These are phyloP conservation scores for Cladosporium sp. DNA, from an alignment of 2,329 filamentous ascomycete species.

Conservation along the genomic window DNA sequence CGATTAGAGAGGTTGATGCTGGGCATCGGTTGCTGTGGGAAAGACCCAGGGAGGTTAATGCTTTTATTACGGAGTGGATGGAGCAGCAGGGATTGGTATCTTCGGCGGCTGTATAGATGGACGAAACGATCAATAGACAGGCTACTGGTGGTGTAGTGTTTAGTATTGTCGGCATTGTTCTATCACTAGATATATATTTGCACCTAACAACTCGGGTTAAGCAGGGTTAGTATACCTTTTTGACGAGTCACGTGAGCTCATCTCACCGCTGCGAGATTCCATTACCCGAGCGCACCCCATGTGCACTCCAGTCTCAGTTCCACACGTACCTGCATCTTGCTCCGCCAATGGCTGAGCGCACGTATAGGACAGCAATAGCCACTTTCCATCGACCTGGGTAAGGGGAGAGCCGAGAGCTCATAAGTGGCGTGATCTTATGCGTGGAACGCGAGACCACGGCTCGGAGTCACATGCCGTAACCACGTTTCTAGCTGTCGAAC, in stretches of 20 bases:
- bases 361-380: not conserved
- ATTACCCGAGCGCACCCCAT: not conserved
- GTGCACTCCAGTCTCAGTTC: not conserved
- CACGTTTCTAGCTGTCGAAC: too few species aligned
- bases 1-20: slow-evolving; percentile 64
- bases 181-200: too few species aligned
- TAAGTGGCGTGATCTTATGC: not conserved
- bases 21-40: slow-evolving; percentile 84
- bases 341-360: not conserved
- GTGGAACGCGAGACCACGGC: not conserved
- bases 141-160: not conserved
- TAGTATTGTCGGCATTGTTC: not conserved
- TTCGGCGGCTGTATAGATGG: not conserved
- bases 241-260: not conserved
- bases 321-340: not conserved
- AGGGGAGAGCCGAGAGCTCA: not conserved
- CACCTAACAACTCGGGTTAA: not conserved
- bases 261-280: not conserved
- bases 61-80: slow-evolving; percentile 67
- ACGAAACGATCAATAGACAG: not conserved
- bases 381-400: not conserved
- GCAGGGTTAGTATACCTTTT: not conserved
- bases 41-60: slow-evolving; percentile 69
- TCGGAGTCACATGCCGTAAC: too few species aligned
- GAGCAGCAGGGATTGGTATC: slow-evolving; percentile 46